Conservation (phyloP, 2,329 filamentous ascomycete species). For the Aspergillus sp. region DNA sequence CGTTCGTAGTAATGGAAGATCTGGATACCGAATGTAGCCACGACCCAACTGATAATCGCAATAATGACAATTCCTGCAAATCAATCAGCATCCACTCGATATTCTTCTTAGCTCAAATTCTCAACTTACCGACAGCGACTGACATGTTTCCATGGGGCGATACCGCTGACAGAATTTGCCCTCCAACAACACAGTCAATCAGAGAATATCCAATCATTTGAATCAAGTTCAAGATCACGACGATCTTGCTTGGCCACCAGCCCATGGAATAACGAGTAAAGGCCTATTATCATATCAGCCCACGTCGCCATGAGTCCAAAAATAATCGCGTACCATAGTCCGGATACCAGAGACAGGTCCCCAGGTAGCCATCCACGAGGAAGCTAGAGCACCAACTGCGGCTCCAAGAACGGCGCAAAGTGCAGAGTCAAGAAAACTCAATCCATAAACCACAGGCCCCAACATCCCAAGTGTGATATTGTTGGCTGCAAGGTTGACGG, state of each 20-base stretch:
- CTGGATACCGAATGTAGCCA: slow-evolving; percentile 64
- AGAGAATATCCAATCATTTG: slow-evolving; percentile 59
- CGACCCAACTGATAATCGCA: slow-evolving; percentile 57
- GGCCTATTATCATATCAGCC: slow-evolving; percentile 30
- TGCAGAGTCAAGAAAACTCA: slow-evolving; percentile 55
- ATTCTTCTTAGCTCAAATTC: not conserved
- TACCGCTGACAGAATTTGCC: slow-evolving; percentile 65
- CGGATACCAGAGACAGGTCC: slow-evolving; percentile 58
- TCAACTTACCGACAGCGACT: slow-evolving; percentile 54
- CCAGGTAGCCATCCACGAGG: slow-evolving; percentile 59
- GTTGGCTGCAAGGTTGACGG: slow-evolving; percentile 59
- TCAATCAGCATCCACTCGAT: slow-evolving; percentile 3
- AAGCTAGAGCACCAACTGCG: slow-evolving; percentile 50
- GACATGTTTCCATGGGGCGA: slow-evolving; percentile 55
- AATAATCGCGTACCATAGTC: slow-evolving; percentile 46
- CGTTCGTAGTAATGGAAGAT: slow-evolving; percentile 66
- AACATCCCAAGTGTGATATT: slow-evolving; percentile 63
- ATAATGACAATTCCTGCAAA: slow-evolving; percentile 54
- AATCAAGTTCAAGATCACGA: slow-evolving; percentile 59
- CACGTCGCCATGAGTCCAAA: not conserved
- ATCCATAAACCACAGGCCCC: slow-evolving; percentile 53
- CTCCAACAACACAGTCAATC: slow-evolving; percentile 62
- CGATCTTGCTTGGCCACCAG: slow-evolving; percentile 61
- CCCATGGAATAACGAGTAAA: slow-evolving; percentile 60
- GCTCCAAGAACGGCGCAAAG: slow-evolving; percentile 56